Evolutionary conservation across 768 basidiomycete genomes (phyloP).

Genomic region (Rhodocollybia butyracea): DNA sequence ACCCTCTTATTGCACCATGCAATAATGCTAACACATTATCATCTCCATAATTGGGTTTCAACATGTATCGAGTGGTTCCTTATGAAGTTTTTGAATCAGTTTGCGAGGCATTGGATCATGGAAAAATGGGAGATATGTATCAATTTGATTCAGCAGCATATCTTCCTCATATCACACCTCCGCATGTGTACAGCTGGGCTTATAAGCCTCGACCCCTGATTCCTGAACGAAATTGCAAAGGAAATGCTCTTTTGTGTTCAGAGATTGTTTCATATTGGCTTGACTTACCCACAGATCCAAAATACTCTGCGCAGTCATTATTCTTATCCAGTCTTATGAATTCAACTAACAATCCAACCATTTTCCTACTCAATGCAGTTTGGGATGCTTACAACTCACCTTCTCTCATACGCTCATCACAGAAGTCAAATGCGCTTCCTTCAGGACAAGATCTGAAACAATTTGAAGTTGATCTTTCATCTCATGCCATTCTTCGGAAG

Average conservation of each 20-base stretch:
- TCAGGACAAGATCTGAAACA: neutral
- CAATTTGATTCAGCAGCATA: neutral
- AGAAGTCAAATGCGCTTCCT: neutral
- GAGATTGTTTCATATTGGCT: neutral
- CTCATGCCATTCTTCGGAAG: neutral
- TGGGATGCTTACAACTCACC: neutral
- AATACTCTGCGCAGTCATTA: neutral
- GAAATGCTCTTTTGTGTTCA: neutral
- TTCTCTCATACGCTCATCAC: neutral
- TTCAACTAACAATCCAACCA: neutral
- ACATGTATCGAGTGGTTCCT: neutral
- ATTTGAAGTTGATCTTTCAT: neutral
- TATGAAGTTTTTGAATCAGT: neutral
- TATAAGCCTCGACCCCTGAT: neutral
- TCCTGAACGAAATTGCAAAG: neutral
- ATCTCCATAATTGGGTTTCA: neutral
- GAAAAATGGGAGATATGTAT: neutral
- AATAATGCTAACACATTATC: neutral
- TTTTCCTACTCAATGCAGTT: neutral
- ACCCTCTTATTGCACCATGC: neutral
- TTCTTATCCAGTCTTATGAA: neutral
- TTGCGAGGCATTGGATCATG: neutral
- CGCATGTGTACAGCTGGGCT: neutral
- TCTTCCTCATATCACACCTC: neutral
- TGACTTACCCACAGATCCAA: neutral